Base-by-base conservation (phyloP, 768 basidiomycete species). In the Trametes cubensis region DNA sequence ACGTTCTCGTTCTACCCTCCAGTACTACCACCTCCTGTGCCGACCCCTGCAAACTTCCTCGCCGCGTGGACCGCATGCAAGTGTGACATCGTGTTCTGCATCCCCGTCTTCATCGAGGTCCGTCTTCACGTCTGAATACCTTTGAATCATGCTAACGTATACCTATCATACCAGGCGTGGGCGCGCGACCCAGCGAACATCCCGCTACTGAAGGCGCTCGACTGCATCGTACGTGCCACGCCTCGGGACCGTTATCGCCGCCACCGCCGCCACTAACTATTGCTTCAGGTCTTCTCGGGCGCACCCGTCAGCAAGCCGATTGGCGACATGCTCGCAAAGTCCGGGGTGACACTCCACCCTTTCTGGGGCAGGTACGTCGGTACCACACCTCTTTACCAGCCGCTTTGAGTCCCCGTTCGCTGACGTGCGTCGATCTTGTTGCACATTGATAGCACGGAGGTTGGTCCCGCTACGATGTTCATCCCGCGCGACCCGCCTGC, bases 71-170 rank as follows among this genome's bases (percentile, higher is more conserved):
- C 14, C 2, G 51, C 66, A 4, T 52, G 30, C 26, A 39, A 46
- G 20, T 63, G 62, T 44, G 34, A 61, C 45, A 61, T 63, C n/a
- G 56, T 66, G 4, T 51, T 63, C 26, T 66, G 62, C 39, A 49
- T 63, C 7, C 66, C 62, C 13, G 59, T 44, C 0, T 63, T 66
- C 52, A 41, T 66, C 34, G 66, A 66, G 55, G 65, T 59, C 26
- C 4, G 60, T 42, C 13, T 3, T 3, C 5, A 15, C 34, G 15
- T 6, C 18, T 11, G n/a, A n/a, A n/a, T n/a, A n/a, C n/a, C n/a
- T n/a, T n/a, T n/a, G n/a, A n/a, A n/a, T 34, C 13, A 15, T 5
- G 20, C 34, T 26, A 18, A 42, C 3, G 14, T 6, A 20, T n/a
- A 26, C 10, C 10, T 0, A 20, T 44, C 38, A 4, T 8, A n/a